A percentile compares a stretch with the other conserved stretches of the same genome.
Evolutionary conservation across 768 basidiomycete genomes (phyloP).

Genomic region (Agrocybe praecox): DNA sequence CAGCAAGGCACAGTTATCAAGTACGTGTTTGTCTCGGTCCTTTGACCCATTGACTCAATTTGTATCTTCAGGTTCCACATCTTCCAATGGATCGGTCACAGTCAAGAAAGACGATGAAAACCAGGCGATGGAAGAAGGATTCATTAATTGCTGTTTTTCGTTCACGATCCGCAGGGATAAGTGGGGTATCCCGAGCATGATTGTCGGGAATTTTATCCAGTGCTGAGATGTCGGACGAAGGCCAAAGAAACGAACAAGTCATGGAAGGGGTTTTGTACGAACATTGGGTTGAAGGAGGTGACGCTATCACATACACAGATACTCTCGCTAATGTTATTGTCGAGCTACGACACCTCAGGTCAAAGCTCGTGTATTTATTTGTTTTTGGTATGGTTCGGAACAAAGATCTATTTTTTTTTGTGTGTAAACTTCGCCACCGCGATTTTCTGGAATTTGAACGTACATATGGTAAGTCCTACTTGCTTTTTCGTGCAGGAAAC

Average conservation of each 20-base stretch:
- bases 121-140: conserved; percentile 63
- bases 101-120: conserved; percentile 29
- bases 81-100: conserved; percentile 7
- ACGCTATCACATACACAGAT: neutral
- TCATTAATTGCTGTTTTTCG: conserved; percentile 89
- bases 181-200: conserved; percentile 89
- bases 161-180: conserved; percentile 85
- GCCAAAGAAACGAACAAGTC: no score
- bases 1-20: conserved; percentile 21
- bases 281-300: neutral
- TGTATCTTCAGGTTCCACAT: conserved; percentile 5
- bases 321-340: neutral
- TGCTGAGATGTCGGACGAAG: conserved; percentile 40
- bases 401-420: neutral
- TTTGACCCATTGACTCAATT: neutral
- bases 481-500: no score
- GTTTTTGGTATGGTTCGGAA: neutral
- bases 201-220: conserved; percentile 87
- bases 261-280: neutral
- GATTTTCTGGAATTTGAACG: no score
- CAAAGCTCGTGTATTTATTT: neutral
- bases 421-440: no score
- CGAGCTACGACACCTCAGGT: neutral
- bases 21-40: conserved; percentile 5
- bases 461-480: no score